Conservation (phyloP, 1,284 basidiomycete genomes). For the Volvariella volvacea region DNA sequence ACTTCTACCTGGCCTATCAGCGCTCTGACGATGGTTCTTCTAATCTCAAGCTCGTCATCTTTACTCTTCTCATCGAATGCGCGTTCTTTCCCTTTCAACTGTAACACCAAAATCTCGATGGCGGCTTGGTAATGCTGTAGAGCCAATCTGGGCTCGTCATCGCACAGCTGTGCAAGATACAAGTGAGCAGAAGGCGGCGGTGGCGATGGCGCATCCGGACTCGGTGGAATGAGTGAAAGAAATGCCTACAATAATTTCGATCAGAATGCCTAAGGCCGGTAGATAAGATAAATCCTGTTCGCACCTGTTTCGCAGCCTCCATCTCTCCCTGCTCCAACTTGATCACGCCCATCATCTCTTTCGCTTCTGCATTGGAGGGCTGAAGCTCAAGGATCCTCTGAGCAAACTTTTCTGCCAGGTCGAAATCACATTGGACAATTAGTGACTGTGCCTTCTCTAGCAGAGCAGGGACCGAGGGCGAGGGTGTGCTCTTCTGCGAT, state of each 20-base stretch:
- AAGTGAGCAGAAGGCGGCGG: conserved; percentile 83
- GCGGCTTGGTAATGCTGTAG: conserved; percentile 80
- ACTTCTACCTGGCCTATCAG: conserved; percentile 91
- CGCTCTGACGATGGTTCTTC: conserved; percentile 73
- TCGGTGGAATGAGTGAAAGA: conserved; percentile 51
- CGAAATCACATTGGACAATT: conserved; percentile 80
- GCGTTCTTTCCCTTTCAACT: conserved; percentile 66
- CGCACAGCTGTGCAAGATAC: conserved; percentile 85
- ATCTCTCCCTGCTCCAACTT: conserved; percentile 76
- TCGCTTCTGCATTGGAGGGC: conserved; percentile 62
- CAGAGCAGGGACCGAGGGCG: conserved; percentile 42
- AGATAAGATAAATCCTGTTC: conserved; percentile 15
- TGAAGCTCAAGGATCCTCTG: conserved; percentile 64
- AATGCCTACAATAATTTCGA: conserved; percentile 47
- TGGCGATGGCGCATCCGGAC: conserved; percentile 46
- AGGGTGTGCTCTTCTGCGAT: conserved; percentile 16
- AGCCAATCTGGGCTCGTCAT: conserved; percentile 70
- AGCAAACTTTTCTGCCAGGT: conserved; percentile 71
- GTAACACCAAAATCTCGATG: conserved; percentile 64
- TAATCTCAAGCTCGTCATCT: conserved; percentile 58
- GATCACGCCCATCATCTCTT: conserved; percentile 74
- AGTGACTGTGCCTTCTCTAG: conserved; percentile 73
- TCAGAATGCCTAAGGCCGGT: conserved; percentile 5
- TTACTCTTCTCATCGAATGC: conserved; percentile 35
- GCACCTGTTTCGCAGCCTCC: conserved; percentile 66